A percentile compares a stretch with the other conserved stretches of the same genome.
Conservation (phyloP, 352 stramenopile genomes). For the Phytophthora sp. region DNA sequence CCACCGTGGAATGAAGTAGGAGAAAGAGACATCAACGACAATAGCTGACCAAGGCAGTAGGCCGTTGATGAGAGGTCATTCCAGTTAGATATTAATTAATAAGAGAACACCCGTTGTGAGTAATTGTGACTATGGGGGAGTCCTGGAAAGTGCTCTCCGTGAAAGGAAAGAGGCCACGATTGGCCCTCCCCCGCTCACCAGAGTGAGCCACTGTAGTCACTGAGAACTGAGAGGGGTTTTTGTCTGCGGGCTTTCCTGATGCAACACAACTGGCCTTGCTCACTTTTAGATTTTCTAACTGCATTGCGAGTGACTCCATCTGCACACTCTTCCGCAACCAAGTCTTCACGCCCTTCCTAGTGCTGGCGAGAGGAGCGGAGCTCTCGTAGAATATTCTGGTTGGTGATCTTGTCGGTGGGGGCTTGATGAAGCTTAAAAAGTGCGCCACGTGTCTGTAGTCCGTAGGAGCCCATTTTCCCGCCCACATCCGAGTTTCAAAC, state of each 20-base stretch:
- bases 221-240: background rate
- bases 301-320: background rate
- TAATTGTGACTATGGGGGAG: conserved; percentile 1
- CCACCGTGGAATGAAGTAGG: conserved; percentile 1
- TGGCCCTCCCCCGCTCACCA: background rate
- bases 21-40: conserved; percentile 1
- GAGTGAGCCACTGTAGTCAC: background rate
- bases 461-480: too few species aligned
- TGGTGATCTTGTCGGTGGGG: too few species aligned
- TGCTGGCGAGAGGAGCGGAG: background rate
- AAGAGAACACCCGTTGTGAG: background rate
- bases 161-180: background rate
- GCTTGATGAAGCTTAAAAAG: too few species aligned
- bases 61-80: background rate
- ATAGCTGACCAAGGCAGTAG: background rate
- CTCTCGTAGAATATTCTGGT: background rate
- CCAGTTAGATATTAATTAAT: background rate
- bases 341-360: background rate
- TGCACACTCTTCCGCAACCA: background rate
- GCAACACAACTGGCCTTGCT: conserved; percentile 2
- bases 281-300: background rate
- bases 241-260: background rate
- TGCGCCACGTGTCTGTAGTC: too few species aligned
- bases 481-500: too few species aligned
- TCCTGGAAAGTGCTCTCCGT: background rate